A percentile compares a stretch with the other conserved stretches of the same genome.
Evolutionary conservation across 2,329 filamentous ascomycete genomes (phyloP).

Genomic region (Colletotrichum sp.): DNA sequence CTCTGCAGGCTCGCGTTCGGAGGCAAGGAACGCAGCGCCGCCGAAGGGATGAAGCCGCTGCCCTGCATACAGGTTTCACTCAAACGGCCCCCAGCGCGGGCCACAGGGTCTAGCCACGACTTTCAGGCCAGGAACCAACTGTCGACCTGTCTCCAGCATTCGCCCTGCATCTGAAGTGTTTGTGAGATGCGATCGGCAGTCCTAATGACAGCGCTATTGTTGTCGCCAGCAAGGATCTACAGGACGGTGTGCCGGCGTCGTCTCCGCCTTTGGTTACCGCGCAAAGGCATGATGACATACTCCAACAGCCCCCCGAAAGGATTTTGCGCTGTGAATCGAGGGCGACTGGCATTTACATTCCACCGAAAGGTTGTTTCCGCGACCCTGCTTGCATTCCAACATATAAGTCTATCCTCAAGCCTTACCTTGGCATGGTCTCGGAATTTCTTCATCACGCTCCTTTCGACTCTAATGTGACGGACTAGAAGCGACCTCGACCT

Average conservation of each 20-base stretch:
- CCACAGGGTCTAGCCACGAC: not conserved
- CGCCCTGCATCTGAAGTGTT: not conserved
- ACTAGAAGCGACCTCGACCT: not conserved
- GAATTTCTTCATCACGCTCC: not conserved
- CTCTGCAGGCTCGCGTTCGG: not conserved
- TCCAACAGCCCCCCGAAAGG: not conserved
- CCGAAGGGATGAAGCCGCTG: not conserved
- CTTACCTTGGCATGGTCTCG: not conserved
- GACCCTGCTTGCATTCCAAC: conserved; percentile 5
- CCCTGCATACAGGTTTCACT: not conserved
- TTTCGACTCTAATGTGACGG: not conserved
- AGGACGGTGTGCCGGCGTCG: not conserved
- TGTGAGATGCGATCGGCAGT: conserved; percentile 6
- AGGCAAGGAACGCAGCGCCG: not conserved
- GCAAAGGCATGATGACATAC: not conserved
- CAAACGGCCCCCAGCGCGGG: not conserved
- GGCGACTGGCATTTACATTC: not conserved
- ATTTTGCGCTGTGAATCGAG: not conserved
- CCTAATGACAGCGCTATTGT: not conserved
- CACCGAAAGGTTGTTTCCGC: not conserved
- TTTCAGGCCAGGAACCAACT: not conserved
- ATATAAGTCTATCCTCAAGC: conserved; percentile 8
- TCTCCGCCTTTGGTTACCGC: not conserved
- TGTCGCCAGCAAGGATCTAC: not conserved
- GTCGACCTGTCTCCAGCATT: not conserved